Base-by-base conservation (phyloP, 148 eudicot genomes). In the Camellia japonica region DNA sequence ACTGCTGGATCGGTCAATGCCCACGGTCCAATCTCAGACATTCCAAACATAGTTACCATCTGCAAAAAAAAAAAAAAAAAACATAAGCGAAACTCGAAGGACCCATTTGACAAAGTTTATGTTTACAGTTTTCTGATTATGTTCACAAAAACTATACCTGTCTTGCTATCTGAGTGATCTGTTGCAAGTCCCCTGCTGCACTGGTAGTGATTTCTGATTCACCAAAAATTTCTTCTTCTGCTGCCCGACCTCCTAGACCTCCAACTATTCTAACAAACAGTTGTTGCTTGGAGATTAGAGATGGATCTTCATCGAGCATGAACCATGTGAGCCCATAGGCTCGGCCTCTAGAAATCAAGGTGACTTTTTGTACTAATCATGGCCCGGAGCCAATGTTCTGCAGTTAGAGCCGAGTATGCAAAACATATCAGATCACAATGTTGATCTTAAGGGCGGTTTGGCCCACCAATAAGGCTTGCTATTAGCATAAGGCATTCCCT, bases 21-120 rank as follows among this genome's bases (percentile, higher is more conserved):
- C 94, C 98, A 92, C 23, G 94, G 98, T 12, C 97, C 93, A 9
- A 94, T 86, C 81, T 94, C 94, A 2, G 97, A 94, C 98, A 94
- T 91, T 73, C 98, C 97, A 75, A 81, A 92, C 85, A 79, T 85
- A 5, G 91, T 91, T 47, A 94, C 98, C 98, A 92, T 94, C 96
- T 93, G 87, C 38, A 30, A 30, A 30, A 30, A 30, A 30, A 19
- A 59, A 46, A 60, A 61, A 7, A 30, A 19, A 63, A 19, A 30
- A 43, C 46, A 67, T 72, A 9, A 42, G 73, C 63, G 19, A 47
- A 11, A 52, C 7, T 38, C 66, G 0, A 30, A 30, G 38, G 38
- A 30, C 1, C 38, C 38, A 30, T 30, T 30, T 30, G 38, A 30
- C 38, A 30, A 30, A 30, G 38, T 30, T 30, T 30, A 30, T 30